Percentiles rank a stretch among this genome's conserved stretches.
Conservation (phyloP, 2,329 filamentous ascomycete genomes). For the Hymenoscyphus albidus region DNA sequence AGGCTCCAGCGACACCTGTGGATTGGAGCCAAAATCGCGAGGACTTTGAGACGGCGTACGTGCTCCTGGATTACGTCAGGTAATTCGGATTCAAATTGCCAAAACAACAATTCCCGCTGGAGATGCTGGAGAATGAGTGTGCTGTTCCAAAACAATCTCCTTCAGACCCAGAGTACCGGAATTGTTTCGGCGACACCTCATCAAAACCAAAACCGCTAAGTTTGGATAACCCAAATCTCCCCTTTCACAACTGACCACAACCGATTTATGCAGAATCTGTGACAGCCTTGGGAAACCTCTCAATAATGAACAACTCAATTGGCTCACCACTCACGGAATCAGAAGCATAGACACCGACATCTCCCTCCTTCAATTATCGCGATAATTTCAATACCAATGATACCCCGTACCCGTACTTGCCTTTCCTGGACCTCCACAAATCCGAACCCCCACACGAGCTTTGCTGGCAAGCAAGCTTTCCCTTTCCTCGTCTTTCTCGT, state of each 20-base stretch:
- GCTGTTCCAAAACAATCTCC: background rate
- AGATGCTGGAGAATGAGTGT: background rate
- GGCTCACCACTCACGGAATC: background rate
- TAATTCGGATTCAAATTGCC: background rate
- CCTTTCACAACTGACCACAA: background rate
- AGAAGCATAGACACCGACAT: background rate
- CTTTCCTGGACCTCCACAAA: background rate
- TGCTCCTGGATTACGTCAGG: background rate
- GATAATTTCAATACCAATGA: background rate
- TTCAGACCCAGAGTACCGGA: background rate
- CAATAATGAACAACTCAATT: background rate
- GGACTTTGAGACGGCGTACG: background rate
- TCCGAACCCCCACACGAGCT: background rate
- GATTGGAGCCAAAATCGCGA: background rate
- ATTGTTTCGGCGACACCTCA: background rate
- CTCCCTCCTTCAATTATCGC: background rate
- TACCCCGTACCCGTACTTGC: background rate
- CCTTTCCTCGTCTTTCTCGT: background rate
- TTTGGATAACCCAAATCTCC: background rate
- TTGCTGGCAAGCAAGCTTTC: background rate
- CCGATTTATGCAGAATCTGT: background rate
- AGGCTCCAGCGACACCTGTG: background rate
- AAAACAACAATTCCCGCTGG: background rate
- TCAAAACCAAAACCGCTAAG: background rate
- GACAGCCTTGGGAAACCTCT: background rate